A percentile compares a stretch with the other conserved stretches of the same genome.
phyloP scores from a whole-genome alignment of 2,329 filamentous ascomycete species.

The Dissoconium aciculare region DNA sequence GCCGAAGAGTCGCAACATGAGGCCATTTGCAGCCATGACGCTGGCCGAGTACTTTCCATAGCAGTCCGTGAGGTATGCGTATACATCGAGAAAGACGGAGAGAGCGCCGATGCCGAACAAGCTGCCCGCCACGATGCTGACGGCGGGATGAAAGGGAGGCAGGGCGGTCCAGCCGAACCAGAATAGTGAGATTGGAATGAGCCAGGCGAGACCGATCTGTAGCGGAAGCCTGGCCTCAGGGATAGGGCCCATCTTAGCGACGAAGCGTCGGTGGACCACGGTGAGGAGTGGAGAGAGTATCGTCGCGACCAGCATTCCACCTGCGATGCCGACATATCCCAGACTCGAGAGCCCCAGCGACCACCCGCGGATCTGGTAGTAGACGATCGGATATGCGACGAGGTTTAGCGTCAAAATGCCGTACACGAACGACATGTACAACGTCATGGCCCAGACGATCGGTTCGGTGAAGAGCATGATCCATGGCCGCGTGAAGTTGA shows the following conservation, averaged over 20 bases:
- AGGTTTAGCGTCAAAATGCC: slow-evolving; percentile 22
- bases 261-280: slow-evolving; percentile 11
- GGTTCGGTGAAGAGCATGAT: slow-evolving; percentile 28
- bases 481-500: too few species aligned
- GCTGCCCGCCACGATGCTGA: slow-evolving; percentile 15
- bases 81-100: slow-evolving; percentile 9
- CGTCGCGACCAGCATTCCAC: neutral
- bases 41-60: slow-evolving; percentile 23
- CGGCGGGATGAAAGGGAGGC: slow-evolving; percentile 24
- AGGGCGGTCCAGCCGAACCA: slow-evolving; percentile 21
- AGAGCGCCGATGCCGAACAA: slow-evolving; percentile 11
- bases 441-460: slow-evolving; percentile 25
- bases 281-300: neutral
- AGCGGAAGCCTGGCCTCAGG: slow-evolving; percentile 20
- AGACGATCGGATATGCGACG: slow-evolving; percentile 17
- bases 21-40: slow-evolving; percentile 14
- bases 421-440: slow-evolving; percentile 25
- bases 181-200: slow-evolving; percentile 21
- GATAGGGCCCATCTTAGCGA: neutral
- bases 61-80: slow-evolving; percentile 17
- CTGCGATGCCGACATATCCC: slow-evolving; percentile 3
- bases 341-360: neutral
- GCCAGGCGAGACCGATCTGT: slow-evolving; percentile 16
- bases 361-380: slow-evolving; percentile 8
- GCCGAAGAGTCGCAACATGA: slow-evolving; percentile 19